Base-by-base conservation (phyloP, 2,329 filamentous ascomycete species). In the Penicillium sp. region DNA sequence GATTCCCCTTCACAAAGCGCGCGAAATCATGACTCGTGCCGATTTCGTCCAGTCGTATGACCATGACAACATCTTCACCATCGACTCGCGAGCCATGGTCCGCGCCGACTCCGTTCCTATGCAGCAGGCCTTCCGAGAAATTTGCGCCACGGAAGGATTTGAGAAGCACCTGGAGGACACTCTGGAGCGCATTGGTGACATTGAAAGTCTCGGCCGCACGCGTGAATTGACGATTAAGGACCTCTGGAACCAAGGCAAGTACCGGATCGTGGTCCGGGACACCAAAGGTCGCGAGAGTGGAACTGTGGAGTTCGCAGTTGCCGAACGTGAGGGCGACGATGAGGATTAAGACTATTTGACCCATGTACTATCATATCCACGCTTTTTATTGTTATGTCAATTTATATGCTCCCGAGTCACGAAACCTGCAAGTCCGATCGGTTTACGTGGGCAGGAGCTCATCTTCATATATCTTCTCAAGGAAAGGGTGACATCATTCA, bases 191-290 rank as follows among this genome's bases (percentile, higher is more conserved):
- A 99, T 99, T 66, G 79, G 83, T n/a, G 93, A 90, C 64, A 99
- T 99, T 72, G 95, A 99, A 81, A 93, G 89, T 70, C 82, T 99
- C 62, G 94, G 93, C 38, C 84, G 95, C 63, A 99, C 95, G n/a
- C 87, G 94, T 62, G 95, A 99, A 78, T 75, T 99, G 54, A 96
- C 96, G 1, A 90, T 96, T 65, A 99, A 99, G 80, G 95, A 98
- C 75, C 82, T 98, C 41, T 94, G 95, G 71, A 81, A 93, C 35
- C 88, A 90, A 12, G 92, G 92, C 2, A 89, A 89, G 74, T 97
- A 96, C 72, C 83, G 86, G 63, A 84, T 94, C 62, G 75, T 78
- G 43, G 79, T 80, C 62, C 71, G 72, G 57, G 79, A 84, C 68
- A 68, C 70, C 49, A 80, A 76, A 62, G 83, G 83, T 15, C 75